Evolutionary conservation across 2,329 filamentous ascomycete genomes (phyloP).

Genomic region (Neospermospora avenae): DNA sequence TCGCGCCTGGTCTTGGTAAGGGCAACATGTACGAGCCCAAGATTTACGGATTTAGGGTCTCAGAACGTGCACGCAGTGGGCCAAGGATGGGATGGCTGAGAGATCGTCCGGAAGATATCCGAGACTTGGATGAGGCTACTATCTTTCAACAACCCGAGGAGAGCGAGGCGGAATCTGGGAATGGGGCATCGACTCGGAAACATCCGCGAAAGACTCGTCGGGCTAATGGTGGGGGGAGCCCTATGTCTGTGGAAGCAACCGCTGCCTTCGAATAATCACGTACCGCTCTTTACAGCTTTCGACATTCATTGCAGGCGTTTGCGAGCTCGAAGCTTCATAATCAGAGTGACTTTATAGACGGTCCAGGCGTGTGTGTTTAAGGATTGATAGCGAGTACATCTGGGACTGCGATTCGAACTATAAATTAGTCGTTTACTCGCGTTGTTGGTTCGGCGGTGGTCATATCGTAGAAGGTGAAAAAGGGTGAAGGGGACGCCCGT

Average conservation of each 20-base stretch:
- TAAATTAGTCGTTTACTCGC: not conserved
- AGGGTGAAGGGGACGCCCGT: not conserved
- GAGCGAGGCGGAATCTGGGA: conserved; percentile 48
- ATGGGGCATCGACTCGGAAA: conserved; percentile 20
- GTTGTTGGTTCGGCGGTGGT: not conserved
- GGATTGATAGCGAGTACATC: conserved; percentile 10
- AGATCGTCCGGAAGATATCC: conserved; percentile 74
- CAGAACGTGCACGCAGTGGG: conserved; percentile 82
- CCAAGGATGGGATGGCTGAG: conserved; percentile 97
- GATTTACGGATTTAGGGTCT: conserved; percentile 96
- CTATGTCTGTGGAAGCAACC: conserved; percentile 34
- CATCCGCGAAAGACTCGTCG: conserved; percentile 16
- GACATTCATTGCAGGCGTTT: conserved; percentile 12
- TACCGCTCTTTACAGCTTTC: not conserved
- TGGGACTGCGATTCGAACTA: conserved; percentile 1
- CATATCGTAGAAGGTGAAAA: not conserved
- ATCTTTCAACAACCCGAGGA: conserved; percentile 52
- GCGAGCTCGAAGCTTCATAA: not conserved
- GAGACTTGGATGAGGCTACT: conserved; percentile 77
- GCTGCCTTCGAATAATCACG: conserved; percentile 18
- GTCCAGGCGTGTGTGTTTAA: not conserved
- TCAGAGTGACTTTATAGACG: conserved; percentile 1
- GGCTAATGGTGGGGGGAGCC: conserved; percentile 30
- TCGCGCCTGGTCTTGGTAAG: conserved; percentile 79
- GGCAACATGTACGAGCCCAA: conserved; percentile 88